Evolutionary conservation across 2,329 filamentous ascomycete species (phyloP), one percentile per base, ranked within the genome.

Genomic region (Zymoseptoria brevis): DNA sequence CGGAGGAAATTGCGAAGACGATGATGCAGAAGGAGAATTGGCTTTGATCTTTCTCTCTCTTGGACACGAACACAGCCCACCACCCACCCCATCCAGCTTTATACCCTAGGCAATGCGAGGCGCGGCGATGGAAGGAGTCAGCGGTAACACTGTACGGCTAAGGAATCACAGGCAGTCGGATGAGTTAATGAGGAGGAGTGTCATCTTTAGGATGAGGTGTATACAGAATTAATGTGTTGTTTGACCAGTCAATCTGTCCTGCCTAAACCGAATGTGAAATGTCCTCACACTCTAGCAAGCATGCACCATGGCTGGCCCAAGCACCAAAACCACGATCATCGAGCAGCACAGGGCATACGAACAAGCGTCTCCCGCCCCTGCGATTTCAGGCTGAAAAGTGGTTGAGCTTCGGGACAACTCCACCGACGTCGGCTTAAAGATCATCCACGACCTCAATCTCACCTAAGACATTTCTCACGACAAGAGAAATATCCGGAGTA

Each of bases 61-160:
- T 51, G 57, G 54, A 52, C 50, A 60, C 56, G 50, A 56, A 50
- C 48, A 57, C 53, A 53, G 4, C 35, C 35, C 35, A 45, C 35
- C 35, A 45, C 26, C 8, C 26, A 45, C 35, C 13, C 35, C 35
- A 45, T 45, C 19, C 56, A 63, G 63, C 60, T 62, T 64, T 65
- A 65, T 65, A 66, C 64, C 64, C 64, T 60, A 63, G 64, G 64
- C 60, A 61, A 51, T 19, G 19, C 49, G 21, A 53, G 50, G 50
- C 50, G 35, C 35, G 57, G 57, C 59, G 60, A 63, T n/a, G 35
- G 16, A 13, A n/a, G 35, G 35, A 45, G 35, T 45, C 35, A 57
- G 59, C 64, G 64, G 60, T 63, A 58, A 64, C 61, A 65, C 63
- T 65, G 63, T 64, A 65, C 62, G 57, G 58, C 53, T 56, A 57